A percentile compares a stretch with the other conserved stretches of the same genome.
Conservation (phyloP, 768 basidiomycete species). For the Tricholoma bakamatsutake region DNA sequence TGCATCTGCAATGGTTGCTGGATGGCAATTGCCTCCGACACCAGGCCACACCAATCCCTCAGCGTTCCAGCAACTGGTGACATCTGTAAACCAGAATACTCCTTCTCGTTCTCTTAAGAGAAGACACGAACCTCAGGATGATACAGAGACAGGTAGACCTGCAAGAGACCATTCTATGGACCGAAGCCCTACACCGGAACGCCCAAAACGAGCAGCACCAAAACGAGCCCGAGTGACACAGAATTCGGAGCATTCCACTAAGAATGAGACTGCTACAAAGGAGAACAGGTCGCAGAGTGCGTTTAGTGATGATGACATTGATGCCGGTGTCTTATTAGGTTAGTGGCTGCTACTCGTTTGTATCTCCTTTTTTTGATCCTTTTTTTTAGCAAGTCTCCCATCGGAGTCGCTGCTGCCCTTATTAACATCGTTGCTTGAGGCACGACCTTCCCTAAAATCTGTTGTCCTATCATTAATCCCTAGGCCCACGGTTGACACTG, state of each 20-base stretch:
- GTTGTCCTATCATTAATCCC: constrained; percentile 74
- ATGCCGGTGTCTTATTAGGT: constrained; percentile 80
- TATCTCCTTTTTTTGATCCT: constrained; percentile 8
- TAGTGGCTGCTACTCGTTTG: constrained; percentile 20
- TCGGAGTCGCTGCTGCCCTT: constrained; percentile 71
- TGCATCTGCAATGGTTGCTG: constrained; percentile 36
- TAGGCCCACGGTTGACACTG: constrained; percentile 75
- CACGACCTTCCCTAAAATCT: constrained; percentile 67
- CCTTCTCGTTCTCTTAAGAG: constrained; percentile 50
- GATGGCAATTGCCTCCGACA: constrained; percentile 41
- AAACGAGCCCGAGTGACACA: constrained; percentile 56
- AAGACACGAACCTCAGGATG: constrained; percentile 65
- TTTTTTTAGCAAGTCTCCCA: constrained; percentile 65
- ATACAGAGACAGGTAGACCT: constrained; percentile 34
- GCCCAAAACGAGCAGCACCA: constrained; percentile 60
- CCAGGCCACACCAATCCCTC: constrained; percentile 46
- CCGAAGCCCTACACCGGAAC: constrained; percentile 78
- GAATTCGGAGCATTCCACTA: constrained; percentile 23
- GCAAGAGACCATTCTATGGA: constrained; percentile 70
- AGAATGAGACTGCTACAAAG: constrained; percentile 39
- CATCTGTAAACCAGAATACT: constrained; percentile 40
- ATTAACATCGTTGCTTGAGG: constrained; percentile 58
- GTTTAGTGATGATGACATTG: constrained; percentile 55
- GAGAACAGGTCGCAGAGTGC: constrained; percentile 38
- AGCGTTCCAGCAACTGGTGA: constrained; percentile 51